Evolutionary conservation across 1,284 basidiomycete genomes (phyloP).

Genomic region (Mrakiaceae sp.): DNA sequence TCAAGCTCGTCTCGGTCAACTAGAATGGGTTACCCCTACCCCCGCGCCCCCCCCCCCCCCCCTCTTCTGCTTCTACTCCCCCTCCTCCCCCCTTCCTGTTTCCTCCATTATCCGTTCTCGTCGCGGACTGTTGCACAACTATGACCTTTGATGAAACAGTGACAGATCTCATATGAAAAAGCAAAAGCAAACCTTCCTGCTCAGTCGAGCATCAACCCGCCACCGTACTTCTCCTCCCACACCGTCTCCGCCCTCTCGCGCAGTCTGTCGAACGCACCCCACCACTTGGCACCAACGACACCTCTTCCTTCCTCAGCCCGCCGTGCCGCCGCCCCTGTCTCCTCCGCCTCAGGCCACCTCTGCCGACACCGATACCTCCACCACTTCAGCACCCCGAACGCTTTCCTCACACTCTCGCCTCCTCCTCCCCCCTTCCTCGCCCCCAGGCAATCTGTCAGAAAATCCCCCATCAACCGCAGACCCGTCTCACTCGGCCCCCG

Average conservation of each 20-base stretch:
- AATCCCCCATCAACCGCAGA: slow-evolving; percentile 56
- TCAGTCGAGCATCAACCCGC: no score
- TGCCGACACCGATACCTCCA: slow-evolving; percentile 42
- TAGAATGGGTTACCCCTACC: slow-evolving; percentile 20
- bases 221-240: no score
- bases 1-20: slow-evolving; percentile 43
- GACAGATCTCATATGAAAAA: no score
- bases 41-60: no score
- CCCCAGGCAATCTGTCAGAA: slow-evolving; percentile 49
- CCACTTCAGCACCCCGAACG: slow-evolving; percentile 59
- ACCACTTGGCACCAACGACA: slow-evolving; percentile 25
- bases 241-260: no score
- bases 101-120: no score
- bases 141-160: no score
- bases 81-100: no score
- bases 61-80: neutral
- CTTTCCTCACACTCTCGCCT: slow-evolving; percentile 47
- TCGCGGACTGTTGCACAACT: no score
- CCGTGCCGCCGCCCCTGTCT: slow-evolving; percentile 29
- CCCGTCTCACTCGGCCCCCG: slow-evolving; percentile 53
- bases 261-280: neutral
- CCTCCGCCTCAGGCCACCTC: slow-evolving; percentile 34
- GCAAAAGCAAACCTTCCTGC: no score
- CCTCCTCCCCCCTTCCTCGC: slow-evolving; percentile 40
- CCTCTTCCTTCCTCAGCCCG: slow-evolving; percentile 45